Evolutionary conservation across 768 basidiomycete species (phyloP).

Genomic region (Mycena chlorophos): DNA sequence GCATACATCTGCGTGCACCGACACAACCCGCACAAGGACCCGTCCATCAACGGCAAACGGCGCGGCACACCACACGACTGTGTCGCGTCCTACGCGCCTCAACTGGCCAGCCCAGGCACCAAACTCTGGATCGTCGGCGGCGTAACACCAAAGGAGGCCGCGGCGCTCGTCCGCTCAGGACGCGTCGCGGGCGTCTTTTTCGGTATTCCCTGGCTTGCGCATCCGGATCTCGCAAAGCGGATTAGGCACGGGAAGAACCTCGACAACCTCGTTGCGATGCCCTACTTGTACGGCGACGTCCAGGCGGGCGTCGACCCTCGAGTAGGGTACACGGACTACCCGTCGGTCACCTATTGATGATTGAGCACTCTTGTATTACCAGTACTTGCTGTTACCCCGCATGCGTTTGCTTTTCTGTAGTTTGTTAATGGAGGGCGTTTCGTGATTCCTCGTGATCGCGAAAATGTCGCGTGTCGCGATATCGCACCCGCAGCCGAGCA

Average conservation of each 20-base stretch:
- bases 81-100: slow-evolving; percentile 26
- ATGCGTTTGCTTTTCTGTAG: too few species aligned
- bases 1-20: slow-evolving; percentile 28
- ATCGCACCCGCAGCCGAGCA: too few species aligned
- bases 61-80: slow-evolving; percentile 31
- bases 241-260: slow-evolving; percentile 26
- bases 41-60: slow-evolving; percentile 9
- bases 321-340: slow-evolving; percentile 28
- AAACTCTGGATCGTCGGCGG: slow-evolving; percentile 28
- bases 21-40: slow-evolving; percentile 21
- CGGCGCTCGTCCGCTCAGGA: slow-evolving; percentile 21
- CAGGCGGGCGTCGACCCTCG: slow-evolving; percentile 11
- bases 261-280: slow-evolving; percentile 21
- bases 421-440: too few species aligned
- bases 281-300: slow-evolving; percentile 23
- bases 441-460: too few species aligned
- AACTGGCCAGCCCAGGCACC: slow-evolving; percentile 14
- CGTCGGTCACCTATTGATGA: slow-evolving; percentile 7
- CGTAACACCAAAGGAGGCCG: slow-evolving; percentile 28
- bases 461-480: too few species aligned
- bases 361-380: not conserved
- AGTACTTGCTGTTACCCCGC: too few species aligned
- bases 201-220: slow-evolving; percentile 28
- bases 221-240: slow-evolving; percentile 31
- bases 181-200: slow-evolving; percentile 30